Base-by-base conservation (phyloP, 2,329 filamentous ascomycete species). In the Pseudocercospora eumusae region DNA sequence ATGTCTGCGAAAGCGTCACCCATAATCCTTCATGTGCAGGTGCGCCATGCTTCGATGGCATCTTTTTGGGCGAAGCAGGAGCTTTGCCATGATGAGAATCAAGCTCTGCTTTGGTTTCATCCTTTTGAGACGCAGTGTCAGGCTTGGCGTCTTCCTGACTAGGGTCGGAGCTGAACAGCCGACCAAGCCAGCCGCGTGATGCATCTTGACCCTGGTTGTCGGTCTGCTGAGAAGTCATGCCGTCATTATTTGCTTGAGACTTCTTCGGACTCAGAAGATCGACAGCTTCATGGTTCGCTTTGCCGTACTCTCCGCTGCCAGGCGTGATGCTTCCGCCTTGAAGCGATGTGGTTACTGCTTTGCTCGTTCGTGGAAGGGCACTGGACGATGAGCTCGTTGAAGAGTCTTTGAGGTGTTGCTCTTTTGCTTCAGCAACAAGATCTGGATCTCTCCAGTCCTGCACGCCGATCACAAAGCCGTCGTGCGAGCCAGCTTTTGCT, bases 1-100 rank as follows among this genome's bases (percentile, higher is more conserved):
- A 93, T 0, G 92, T 93, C 1, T 93, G 95, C 0, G 92, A 95
- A 59, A 99, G 86, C 7, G 95, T 96, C n/a, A 99, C 92, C 92
- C 92, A 98, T 4, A 99, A 84, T 1, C 92, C 93, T 69, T 95
- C 88, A 66, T 88, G 88, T 27, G 70, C 64, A 23, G 59, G 57
- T n/a, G 58, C 56, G 21, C 61, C 59, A 55, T 65, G 49, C 18
- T 54, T 54, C 1, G 52, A 33, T 36, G 52, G 52, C 52, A 54
- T 40, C 52, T 54, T 54, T 36, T 40, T 33, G 52, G 52, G 31
- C 9, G 52, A 54, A 54, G 52, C 27, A 33, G 52, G 62, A 45
- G 58, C 64, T 18, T 61, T 64, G 10, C 59, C 49, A 28, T 63
- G 65, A 50, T 65, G 57, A 23, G 56, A 40, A 8, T 65, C 62